phyloP scores from a whole-genome alignment of 345 rosid genomes.

The Firmiana major region DNA sequence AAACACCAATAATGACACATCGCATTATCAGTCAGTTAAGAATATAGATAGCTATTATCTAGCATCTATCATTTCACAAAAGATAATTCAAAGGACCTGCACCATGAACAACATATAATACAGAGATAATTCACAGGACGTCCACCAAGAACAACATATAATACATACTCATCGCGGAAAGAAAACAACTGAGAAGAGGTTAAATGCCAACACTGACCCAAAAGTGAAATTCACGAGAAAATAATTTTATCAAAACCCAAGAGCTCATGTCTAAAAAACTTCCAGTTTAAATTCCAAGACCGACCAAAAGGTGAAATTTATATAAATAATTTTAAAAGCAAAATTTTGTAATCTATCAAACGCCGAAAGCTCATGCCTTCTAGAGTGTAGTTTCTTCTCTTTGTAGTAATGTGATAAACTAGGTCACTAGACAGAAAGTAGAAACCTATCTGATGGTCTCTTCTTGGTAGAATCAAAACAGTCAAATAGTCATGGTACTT shows the following conservation, averaged over 20 bases:
- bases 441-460: neutral
- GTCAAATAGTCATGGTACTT: neutral
- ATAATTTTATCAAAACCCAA: neutral
- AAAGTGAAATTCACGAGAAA: neutral
- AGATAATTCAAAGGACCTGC: neutral
- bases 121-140: neutral
- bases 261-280: neutral
- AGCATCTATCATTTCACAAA: neutral
- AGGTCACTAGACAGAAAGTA: neutral
- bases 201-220: neutral
- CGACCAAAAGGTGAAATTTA: neutral
- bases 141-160: neutral
- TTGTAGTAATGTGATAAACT: neutral
- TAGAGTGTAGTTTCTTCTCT: neutral
- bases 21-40: neutral
- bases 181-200: neutral
- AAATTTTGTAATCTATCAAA: neutral
- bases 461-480: neutral
- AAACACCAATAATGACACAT: slow-evolving; percentile 20
- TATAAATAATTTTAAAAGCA: neutral
- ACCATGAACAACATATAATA: neutral
- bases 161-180: neutral
- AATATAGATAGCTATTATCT: neutral
- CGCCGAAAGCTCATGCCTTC: neutral
- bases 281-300: neutral